Base-by-base conservation (phyloP, 306 rosid species). In the Vigna mungo region DNA sequence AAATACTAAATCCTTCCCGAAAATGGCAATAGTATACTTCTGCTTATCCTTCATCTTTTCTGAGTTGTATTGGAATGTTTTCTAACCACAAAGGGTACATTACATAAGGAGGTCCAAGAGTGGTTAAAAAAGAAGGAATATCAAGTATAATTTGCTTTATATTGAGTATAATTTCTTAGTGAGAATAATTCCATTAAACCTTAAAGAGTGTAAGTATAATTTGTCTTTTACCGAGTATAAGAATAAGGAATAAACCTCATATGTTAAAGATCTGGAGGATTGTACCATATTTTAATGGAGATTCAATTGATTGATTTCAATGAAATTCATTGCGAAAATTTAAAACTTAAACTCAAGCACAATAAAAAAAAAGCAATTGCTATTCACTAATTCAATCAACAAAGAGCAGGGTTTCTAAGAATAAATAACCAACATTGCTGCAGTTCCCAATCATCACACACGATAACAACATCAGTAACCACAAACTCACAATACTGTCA, bases 211-310 rank as follows among this genome's bases (percentile, higher is more conserved):
- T 30, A 30, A 34, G 47, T 9, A 11, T 34, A 34, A 62, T 8
- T 62, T 62, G 47, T 21, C 47, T 62, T 41, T 8, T 41, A 2
- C 10, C 12, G 13, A 41, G 13, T 9, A 9, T 9, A 9, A 2
- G 46, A 41, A 41, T 41, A 41, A 41, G 46, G 46, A 41, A 41
- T 41, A 41, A 41, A 9, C 13, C 13, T 9, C 64, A 23, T 71
- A 72, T 56, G 41, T 9, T 56, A 9, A 72, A 20, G 54, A 13
- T 39, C 53, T 71, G 52, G 64, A 51, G 10, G 65, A 72, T 55
- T 20, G 30, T 54, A 20, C 8, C 15, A 20, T 21, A 2, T 16
- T 4, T 3, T 23, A 56, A 41, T 10, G 59, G 46, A 41, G 43
- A 34, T 34, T 34, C 37, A 34, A 34, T 30, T 4, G 34, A 30